Evolutionary conservation across 345 rosid species (phyloP), one percentile per base, ranked within the genome.

Genomic region (Erysimum cheiranthoides): DNA sequence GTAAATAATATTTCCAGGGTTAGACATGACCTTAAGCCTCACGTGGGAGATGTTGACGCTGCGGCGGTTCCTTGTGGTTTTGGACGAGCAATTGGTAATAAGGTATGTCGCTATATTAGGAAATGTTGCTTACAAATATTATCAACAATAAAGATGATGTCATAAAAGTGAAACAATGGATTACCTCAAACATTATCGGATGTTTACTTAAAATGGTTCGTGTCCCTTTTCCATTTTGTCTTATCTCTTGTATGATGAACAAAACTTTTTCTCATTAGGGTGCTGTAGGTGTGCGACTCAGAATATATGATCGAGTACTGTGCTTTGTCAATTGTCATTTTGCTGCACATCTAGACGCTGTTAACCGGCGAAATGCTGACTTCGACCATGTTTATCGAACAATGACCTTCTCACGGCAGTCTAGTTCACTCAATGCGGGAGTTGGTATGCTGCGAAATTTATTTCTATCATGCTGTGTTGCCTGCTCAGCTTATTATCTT

Each of bases 21-120:
- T 45, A 82, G 86, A 76, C 78, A 77, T 84, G 83, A 80, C 53
- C 86, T 89, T 46, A 86, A 85, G 73, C 73, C 86, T 61, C 74
- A 84, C 21, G 90, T 90, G 68, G 96, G 96, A 61, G 96, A 90
- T 79, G 84, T 90, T 51, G 96, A 89, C 12, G 96, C 86, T 75
- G 92, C 89, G 68, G 96, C 93, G 34, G 96, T 90, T 83, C 88
- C 96, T 46, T 90, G 96, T 67, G 96, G 96, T 59, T 87, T 90
- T 66, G 96, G 92, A 47, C 90, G 92, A 56, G 90, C 96, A 32
- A 81, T 90, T 86, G 96, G 96, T 70, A 90, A 90, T 61, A 90
- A 90, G 93, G 96, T 90, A 61, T 68, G 76, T 5, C 8, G 13
- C 28, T n/a, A 8, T 56, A 39, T 51, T n/a, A 10, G 35, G 46